phyloP scores from a whole-genome alignment of 202 grass and related monocot species.

The Panicum hallii region DNA sequence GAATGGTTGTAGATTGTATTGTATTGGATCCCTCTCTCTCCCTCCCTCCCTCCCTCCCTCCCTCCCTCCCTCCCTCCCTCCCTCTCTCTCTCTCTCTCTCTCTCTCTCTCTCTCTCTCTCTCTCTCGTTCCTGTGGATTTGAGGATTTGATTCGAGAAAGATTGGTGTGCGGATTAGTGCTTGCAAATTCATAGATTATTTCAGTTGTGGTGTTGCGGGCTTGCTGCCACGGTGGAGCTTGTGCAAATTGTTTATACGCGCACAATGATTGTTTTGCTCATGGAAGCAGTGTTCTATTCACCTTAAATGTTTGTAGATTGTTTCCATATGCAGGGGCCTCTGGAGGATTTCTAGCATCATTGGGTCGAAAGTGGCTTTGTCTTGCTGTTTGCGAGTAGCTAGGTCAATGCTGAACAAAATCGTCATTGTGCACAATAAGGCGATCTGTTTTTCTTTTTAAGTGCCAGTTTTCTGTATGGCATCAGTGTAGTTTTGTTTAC shows the following conservation, averaged over 20 bases:
- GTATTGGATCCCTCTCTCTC: background rate
- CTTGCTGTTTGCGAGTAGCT: background rate
- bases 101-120: background rate
- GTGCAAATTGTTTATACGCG: background rate
- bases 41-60: background rate
- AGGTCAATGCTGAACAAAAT: background rate
- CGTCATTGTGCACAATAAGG: background rate
- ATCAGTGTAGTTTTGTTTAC: background rate
- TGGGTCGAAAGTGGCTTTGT: background rate
- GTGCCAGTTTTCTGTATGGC: background rate
- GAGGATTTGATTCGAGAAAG: background rate
- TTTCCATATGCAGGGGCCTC: background rate
- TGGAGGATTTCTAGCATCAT: background rate
- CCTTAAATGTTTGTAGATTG: background rate
- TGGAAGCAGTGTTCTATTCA: background rate
- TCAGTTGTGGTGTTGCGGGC: background rate
- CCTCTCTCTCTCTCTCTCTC: background rate
- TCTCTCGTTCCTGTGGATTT: background rate
- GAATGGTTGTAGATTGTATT: background rate
- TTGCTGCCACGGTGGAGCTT: background rate
- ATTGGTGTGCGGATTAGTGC: background rate
- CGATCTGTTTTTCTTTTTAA: background rate
- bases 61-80: background rate
- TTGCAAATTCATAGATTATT: background rate
- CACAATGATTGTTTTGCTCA: background rate